phyloP scores from a whole-genome alignment of 805 yeast species.

The Teunomyces cretensis region DNA sequence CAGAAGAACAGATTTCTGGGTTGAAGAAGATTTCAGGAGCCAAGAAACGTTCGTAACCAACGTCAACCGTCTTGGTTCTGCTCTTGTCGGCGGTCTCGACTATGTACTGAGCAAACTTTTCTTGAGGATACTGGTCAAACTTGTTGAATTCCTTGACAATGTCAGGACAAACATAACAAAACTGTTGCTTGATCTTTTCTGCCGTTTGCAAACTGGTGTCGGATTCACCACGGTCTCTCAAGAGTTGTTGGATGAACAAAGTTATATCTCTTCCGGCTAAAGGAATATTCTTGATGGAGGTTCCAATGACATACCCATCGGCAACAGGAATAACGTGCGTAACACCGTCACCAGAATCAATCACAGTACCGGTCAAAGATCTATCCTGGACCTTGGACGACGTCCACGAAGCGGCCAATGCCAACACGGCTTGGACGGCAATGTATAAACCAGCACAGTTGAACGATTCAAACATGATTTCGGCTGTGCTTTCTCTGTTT shows the following conservation, averaged over 20 bases:
- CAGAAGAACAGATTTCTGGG: conserved; percentile 95
- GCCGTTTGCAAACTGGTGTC: conserved; percentile 95
- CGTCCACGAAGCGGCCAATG: conserved; percentile 99
- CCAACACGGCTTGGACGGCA: conserved; percentile 98
- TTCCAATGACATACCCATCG: conserved; percentile 97
- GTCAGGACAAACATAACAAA: conserved; percentile 96
- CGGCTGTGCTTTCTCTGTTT: conserved; percentile 97
- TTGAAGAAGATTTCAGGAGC: conserved; percentile 99
- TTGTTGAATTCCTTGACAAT: conserved; percentile 94
- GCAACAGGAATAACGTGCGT: conserved; percentile 99
- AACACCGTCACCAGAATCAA: conserved; percentile 98
- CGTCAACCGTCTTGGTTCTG: conserved; percentile 63
- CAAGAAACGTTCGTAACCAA: conserved; percentile 95
- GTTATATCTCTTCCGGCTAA: conserved; percentile 99
- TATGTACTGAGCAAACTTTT: conserved; percentile 87
- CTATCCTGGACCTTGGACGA: conserved; percentile 92
- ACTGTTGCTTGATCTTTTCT: conserved; percentile 93
- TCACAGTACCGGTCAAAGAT: conserved; percentile 96
- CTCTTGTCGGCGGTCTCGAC: conserved; percentile 77
- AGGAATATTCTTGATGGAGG: conserved; percentile 95
- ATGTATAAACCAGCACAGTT: conserved; percentile 98
- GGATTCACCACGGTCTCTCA: conserved; percentile 95
- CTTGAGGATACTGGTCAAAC: conserved; percentile 86
- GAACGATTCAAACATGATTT: conserved; percentile 97
- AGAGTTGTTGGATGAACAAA: conserved; percentile 82